Conservation (phyloP, 768 basidiomycete species). For the Termitomyces sp. region DNA sequence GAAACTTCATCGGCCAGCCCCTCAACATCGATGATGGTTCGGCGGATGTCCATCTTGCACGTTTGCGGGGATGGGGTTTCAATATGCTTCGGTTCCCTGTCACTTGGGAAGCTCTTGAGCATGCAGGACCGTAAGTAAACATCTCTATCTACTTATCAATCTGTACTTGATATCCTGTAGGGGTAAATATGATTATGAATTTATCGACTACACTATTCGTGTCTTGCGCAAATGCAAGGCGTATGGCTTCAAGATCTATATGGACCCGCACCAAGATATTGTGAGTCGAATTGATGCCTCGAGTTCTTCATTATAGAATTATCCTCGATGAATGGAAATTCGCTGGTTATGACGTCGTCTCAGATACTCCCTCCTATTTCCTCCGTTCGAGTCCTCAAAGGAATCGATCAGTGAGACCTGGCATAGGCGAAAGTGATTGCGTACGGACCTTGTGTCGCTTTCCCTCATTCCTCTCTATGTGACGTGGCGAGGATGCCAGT, state of each 20-base stretch:
- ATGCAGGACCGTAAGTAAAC: conserved; percentile 85
- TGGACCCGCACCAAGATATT: conserved; percentile 96
- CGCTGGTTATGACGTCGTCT: neutral
- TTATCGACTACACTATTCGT: conserved; percentile 86
- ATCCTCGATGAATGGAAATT: neutral
- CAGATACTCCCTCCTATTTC: neutral
- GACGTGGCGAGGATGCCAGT: neutral
- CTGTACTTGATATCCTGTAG: conserved; percentile 34
- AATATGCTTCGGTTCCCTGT: conserved; percentile 81
- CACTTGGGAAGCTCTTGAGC: conserved; percentile 96
- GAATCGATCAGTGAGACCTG: neutral
- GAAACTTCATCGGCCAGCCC: conserved; percentile 73
- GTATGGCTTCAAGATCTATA: conserved; percentile 86
- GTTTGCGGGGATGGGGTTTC: conserved; percentile 93
- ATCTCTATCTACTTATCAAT: conserved; percentile 5
- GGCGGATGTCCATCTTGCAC: conserved; percentile 79
- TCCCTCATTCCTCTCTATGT: neutral
- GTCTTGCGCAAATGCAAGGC: conserved; percentile 90
- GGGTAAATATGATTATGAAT: conserved; percentile 85
- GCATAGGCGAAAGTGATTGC: no score
- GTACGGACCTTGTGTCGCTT: neutral
- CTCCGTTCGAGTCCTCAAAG: neutral
- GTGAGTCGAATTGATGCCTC: conserved; percentile 44
- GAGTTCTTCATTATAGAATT: neutral
- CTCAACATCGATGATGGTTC: conserved; percentile 82